Conservation (phyloP, 108 stramenopile species). For the Fistulifera solaris region DNA sequence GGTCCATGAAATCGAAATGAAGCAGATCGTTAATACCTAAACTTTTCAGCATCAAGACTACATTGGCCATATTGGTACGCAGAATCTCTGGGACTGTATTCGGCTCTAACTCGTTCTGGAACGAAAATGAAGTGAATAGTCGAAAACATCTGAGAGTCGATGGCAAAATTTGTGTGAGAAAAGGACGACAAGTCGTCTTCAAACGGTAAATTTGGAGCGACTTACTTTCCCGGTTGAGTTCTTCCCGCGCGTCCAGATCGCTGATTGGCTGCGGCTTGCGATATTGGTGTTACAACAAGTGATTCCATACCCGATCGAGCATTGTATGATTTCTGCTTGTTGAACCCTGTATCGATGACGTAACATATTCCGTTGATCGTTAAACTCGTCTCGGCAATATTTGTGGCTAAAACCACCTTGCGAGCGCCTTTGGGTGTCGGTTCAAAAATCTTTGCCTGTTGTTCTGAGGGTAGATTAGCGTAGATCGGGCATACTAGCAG, state of each 20-base stretch:
- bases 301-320: conserved; percentile 95
- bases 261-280: conserved; percentile 94
- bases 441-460: conserved; percentile 99
- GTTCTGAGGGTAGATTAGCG: conserved; percentile 93
- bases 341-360: conserved; percentile 98
- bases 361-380: conserved; percentile 98
- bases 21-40: conserved; percentile 97
- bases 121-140: conserved; percentile 96
- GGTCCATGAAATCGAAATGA: conserved; percentile 98
- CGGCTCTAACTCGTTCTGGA: conserved; percentile 95
- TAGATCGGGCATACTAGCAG: conserved; percentile 97
- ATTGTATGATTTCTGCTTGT: conserved; percentile 97
- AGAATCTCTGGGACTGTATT: conserved; percentile 98
- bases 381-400: conserved; percentile 90
- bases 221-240: conserved; percentile 94
- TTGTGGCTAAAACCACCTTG: conserved; percentile 97
- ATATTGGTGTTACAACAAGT: conserved; percentile 94
- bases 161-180: too few species aligned
- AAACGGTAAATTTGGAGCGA: too few species aligned
- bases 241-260: conserved; percentile 90
- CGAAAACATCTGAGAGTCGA: conserved; percentile 63
- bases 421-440: conserved; percentile 89
- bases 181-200: too few species aligned
- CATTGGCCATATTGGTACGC: conserved; percentile 97
- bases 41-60: conserved; percentile 96